Percentiles rank a stretch among this genome's conserved stretches.
Conservation (phyloP, 805 yeast genomes). For the Candida easanensis region DNA sequence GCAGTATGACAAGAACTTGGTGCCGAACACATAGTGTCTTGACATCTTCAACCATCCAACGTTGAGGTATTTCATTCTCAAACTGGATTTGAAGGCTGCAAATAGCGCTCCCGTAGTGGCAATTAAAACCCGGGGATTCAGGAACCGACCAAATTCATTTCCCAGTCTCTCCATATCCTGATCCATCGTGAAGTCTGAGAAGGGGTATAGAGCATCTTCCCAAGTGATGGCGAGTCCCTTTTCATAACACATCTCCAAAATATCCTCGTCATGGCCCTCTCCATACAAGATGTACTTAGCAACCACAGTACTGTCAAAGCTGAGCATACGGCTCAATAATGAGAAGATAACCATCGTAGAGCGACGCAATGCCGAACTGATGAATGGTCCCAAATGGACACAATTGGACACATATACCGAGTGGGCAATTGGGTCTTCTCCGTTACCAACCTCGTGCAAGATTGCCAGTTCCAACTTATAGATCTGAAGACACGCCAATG, state of each 20-base stretch:
- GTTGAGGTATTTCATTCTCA: constrained; percentile 6
- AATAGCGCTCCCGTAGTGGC: constrained; percentile 3
- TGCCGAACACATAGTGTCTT: constrained; percentile 5
- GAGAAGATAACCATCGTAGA: constrained; percentile 5
- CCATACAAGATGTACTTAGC: constrained; percentile 11
- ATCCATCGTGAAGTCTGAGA: constrained; percentile 10
- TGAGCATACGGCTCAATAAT: not conserved
- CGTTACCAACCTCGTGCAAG: not conserved
- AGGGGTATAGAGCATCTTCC: not conserved
- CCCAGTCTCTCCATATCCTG: constrained; percentile 6
- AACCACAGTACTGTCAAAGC: constrained; percentile 3
- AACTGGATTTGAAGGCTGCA: not conserved
- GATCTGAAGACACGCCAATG: constrained; percentile 2
- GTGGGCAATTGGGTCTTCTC: constrained; percentile 1
- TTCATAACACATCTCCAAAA: constrained; percentile 6
- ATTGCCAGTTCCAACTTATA: not conserved
- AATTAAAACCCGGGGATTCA: constrained; percentile 5
- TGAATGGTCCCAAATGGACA: constrained; percentile 8
- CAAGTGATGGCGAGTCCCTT: constrained; percentile 1
- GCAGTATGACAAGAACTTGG: constrained; percentile 8
- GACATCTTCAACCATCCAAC: constrained; percentile 8
- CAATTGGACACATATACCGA: not conserved
- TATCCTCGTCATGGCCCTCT: constrained; percentile 4
- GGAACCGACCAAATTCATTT: constrained; percentile 5
- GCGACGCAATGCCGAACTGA: constrained; percentile 2